Conservation (phyloP, 75 land plant genomes). For the Selaginella moellendorffii region DNA sequence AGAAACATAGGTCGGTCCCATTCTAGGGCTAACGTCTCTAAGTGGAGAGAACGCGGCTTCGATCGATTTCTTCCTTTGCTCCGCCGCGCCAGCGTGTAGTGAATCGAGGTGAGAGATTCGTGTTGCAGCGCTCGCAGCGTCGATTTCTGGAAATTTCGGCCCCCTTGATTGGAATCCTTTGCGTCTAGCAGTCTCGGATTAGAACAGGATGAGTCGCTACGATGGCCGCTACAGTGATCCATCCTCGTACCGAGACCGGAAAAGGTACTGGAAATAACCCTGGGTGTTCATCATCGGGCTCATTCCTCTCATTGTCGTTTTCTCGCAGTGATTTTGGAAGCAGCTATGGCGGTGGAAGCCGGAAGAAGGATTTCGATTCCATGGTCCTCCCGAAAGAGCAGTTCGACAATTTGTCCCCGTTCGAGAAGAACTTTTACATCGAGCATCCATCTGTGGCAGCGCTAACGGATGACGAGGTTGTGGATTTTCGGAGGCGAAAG, state of each 20-base stretch:
- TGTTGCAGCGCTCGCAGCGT: no score
- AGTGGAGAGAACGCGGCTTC: no score
- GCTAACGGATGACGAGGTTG: slow-evolving; percentile 69
- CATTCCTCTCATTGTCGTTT: neutral
- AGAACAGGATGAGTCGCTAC: slow-evolving; percentile 55
- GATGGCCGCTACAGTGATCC: slow-evolving; percentile 69
- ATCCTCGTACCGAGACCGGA: slow-evolving; percentile 64
- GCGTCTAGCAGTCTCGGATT: no score
- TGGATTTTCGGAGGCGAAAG: slow-evolving; percentile 49
- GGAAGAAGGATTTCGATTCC: slow-evolving; percentile 28
- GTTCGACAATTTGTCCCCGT: slow-evolving; percentile 69
- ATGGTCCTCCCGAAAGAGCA: slow-evolving; percentile 52
- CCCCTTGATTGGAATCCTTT: no score
- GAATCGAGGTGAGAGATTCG: no score
- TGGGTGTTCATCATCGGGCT: neutral
- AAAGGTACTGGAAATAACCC: slow-evolving; percentile 28
- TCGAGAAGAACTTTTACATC: slow-evolving; percentile 91
- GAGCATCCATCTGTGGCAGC: slow-evolving; percentile 65
- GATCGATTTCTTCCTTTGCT: no score
- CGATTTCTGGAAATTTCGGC: no score
- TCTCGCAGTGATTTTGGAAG: slow-evolving; percentile 17
- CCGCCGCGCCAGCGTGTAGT: no score
- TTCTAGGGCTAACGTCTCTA: no score
- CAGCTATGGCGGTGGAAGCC: slow-evolving; percentile 12
- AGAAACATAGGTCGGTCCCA: no score